Evolutionary conservation across 108 stramenopile species (phyloP).

Genomic region (Cylindrotheca closterium): DNA sequence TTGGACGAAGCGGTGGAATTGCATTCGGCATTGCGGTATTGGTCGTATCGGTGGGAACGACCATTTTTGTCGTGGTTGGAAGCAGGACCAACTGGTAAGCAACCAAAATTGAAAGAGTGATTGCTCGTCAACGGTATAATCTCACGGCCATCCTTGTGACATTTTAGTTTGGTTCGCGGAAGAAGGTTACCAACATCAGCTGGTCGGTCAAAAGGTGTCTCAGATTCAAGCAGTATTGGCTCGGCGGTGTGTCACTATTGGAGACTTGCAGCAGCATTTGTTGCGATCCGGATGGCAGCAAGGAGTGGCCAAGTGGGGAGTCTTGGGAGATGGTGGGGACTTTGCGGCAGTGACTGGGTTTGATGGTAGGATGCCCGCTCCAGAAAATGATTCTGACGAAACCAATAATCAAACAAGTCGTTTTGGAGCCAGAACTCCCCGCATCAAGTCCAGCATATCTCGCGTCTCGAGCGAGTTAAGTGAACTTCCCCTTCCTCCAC

Average conservation of each 20-base stretch:
- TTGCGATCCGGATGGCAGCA: constrained; percentile 73
- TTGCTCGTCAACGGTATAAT: not conserved
- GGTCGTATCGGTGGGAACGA: constrained; percentile 76
- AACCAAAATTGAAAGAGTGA: constrained; percentile 1
- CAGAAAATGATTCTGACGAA: constrained; percentile 10
- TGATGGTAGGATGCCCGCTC: constrained; percentile 48
- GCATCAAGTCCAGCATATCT: not conserved
- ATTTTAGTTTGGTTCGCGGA: constrained; percentile 50
- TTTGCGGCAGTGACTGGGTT: constrained; percentile 69
- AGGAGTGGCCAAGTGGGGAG: constrained; percentile 84
- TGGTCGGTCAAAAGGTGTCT: constrained; percentile 71
- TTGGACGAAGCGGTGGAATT: constrained; percentile 81
- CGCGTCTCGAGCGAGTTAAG: constrained; percentile 12
- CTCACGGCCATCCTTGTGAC: not conserved
- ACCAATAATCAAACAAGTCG: not conserved
- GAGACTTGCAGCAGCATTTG: constrained; percentile 81
- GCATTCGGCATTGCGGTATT: constrained; percentile 65
- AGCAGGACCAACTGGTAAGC: constrained; percentile 56
- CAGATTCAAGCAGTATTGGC: constrained; percentile 86
- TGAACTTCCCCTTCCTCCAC: constrained; percentile 1
- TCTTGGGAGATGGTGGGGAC: constrained; percentile 77
- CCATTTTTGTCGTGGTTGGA: constrained; percentile 78
- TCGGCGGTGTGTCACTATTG: constrained; percentile 71
- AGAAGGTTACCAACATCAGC: constrained; percentile 62
- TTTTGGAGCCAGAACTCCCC: not conserved